A percentile compares a stretch with the other conserved stretches of the same genome.
Conservation (phyloP, 352 stramenopile species). For the Elongisporangium anandrum region DNA sequence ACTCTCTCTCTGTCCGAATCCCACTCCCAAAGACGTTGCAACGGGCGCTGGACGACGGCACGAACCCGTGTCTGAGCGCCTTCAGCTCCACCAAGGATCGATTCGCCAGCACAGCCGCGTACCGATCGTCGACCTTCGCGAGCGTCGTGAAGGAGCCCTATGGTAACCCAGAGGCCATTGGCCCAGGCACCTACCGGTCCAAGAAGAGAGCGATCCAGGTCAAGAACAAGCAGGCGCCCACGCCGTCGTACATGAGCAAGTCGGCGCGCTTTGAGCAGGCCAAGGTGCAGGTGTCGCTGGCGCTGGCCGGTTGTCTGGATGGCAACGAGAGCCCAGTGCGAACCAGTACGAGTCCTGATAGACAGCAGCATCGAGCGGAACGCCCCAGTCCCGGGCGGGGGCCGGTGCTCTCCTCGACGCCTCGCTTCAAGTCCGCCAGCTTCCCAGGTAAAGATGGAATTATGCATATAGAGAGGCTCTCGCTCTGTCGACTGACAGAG, state of each 20-base stretch:
- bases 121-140: constrained; percentile 60
- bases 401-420: constrained; percentile 50
- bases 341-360: background rate
- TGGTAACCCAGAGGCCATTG: constrained; percentile 46
- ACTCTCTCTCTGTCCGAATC: background rate
- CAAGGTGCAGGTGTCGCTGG: constrained; percentile 41
- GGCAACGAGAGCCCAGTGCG: background rate
- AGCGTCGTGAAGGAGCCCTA: constrained; percentile 74
- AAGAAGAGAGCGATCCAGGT: constrained; percentile 54
- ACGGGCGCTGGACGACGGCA: constrained; percentile 32
- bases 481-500: background rate
- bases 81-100: constrained; percentile 67
- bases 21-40: constrained; percentile 27
- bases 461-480: background rate
- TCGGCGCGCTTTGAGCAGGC: constrained; percentile 49
- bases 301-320: constrained; percentile 16
- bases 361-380: background rate
- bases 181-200: constrained; percentile 53
- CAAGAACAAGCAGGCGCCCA: constrained; percentile 58
- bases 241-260: constrained; percentile 52
- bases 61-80: constrained; percentile 41
- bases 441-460: constrained; percentile 40
- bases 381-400: constrained; percentile 18
- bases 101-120: constrained; percentile 60
- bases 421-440: constrained; percentile 60